These are phyloP conservation scores for Salvia miltiorrhiza DNA, from an alignment of 257 asterid species.

Conservation along the genomic window DNA sequence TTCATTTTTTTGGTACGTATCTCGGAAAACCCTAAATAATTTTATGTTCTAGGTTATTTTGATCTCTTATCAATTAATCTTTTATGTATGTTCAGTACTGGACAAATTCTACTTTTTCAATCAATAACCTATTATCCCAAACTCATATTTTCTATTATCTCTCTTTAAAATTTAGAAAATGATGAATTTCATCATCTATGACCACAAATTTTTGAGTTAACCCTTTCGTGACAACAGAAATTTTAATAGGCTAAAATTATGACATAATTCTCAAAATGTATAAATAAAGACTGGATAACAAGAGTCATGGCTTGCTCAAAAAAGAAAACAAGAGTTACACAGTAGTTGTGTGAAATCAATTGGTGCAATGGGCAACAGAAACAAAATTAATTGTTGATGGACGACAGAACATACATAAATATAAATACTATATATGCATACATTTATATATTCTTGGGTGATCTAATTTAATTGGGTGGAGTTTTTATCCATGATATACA, in stretches of 20 bases:
- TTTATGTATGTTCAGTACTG: too few species aligned
- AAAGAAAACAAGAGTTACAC: too few species aligned
- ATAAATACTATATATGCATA: too few species aligned
- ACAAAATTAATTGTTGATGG: background rate
- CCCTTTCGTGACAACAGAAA: too few species aligned
- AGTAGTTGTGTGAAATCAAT: background rate
- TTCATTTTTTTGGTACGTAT: too few species aligned
- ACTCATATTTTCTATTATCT: too few species aligned
- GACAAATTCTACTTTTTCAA: background rate
- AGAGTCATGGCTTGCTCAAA: too few species aligned
- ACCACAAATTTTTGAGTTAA: background rate
- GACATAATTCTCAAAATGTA: too few species aligned
- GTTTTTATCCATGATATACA: conserved; percentile 28
- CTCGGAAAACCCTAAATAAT: conserved; percentile 11
- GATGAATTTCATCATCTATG: background rate
- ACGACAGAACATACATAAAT: too few species aligned
- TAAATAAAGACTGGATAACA: background rate
- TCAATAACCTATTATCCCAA: background rate
- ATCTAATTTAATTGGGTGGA: too few species aligned
- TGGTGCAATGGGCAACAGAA: background rate
- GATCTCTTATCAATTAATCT: background rate
- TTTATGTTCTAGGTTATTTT: background rate
- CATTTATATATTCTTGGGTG: background rate
- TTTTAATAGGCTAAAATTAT: too few species aligned
- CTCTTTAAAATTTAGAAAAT: background rate